A percentile compares a stretch with the other conserved stretches of the same genome.
Evolutionary conservation across 2,329 filamentous ascomycete species (phyloP).

Genomic region (Bipolaris sorokiniana): DNA sequence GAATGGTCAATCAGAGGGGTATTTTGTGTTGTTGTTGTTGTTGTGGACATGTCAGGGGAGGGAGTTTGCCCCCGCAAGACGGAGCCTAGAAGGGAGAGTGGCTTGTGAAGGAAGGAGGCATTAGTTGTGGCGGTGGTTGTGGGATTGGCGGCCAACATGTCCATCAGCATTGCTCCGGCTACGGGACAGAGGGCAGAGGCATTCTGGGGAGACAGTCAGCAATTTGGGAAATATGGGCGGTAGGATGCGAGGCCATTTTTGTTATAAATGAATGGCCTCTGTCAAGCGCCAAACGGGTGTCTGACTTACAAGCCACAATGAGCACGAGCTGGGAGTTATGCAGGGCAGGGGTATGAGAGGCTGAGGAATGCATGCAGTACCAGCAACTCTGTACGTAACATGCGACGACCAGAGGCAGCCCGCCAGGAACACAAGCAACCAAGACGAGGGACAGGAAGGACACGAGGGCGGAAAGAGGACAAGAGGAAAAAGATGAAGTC

Average conservation of each 20-base stretch:
- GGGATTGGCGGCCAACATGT: conserved; percentile 48
- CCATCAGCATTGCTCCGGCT: conserved; percentile 43
- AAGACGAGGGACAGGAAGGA: neutral
- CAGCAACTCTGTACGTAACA: neutral
- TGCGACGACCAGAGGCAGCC: too few species aligned
- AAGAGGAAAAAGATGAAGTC: neutral
- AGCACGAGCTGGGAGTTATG: conserved; percentile 21
- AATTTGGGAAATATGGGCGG: neutral
- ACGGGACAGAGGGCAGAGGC: conserved; percentile 12
- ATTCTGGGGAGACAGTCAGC: conserved; percentile 31
- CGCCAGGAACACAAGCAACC: too few species aligned
- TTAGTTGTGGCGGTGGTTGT: conserved; percentile 27
- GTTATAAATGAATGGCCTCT: conserved; percentile 16
- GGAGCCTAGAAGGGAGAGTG: conserved; percentile 43
- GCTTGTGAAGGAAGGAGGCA: conserved; percentile 42
- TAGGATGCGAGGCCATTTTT: conserved; percentile 24
- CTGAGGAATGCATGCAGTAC: neutral
- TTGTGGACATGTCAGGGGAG: conserved; percentile 13
- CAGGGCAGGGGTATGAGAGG: conserved; percentile 14
- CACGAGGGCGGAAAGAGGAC: conserved; percentile 1
- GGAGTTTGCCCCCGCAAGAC: conserved; percentile 35
- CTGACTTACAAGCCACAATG: conserved; percentile 43
- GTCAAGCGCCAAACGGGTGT: conserved; percentile 15
- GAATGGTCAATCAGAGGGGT: conserved; percentile 3
- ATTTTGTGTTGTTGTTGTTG: conserved; percentile 1